A percentile compares a stretch with the other conserved stretches of the same genome.
Evolutionary conservation across 2,329 filamentous ascomycete genomes (phyloP).

Genomic region (Exophiala alcalophila): DNA sequence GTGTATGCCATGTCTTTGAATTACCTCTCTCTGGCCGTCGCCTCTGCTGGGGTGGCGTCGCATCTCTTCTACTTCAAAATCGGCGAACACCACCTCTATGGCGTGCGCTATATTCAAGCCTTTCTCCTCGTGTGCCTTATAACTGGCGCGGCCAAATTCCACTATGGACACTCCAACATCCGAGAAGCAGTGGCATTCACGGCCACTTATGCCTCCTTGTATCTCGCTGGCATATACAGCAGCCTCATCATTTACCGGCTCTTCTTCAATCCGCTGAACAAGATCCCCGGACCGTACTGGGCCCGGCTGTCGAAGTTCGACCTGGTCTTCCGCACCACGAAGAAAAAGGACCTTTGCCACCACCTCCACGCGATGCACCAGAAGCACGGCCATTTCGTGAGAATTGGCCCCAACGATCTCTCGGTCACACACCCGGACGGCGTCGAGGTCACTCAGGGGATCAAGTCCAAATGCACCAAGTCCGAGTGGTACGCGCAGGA

Average conservation of each 20-base stretch:
- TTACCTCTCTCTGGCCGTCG: slow-evolving; percentile 6
- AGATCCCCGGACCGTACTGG: slow-evolving; percentile 35
- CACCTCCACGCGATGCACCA: slow-evolving; percentile 18
- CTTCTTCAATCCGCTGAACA: slow-evolving; percentile 34
- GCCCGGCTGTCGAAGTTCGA: slow-evolving; percentile 22
- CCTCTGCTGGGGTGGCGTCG: slow-evolving; percentile 10
- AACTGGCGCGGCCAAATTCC: slow-evolving; percentile 6
- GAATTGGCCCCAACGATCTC: slow-evolving; percentile 25
- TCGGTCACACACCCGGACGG: slow-evolving; percentile 27
- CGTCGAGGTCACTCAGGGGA: slow-evolving; percentile 40
- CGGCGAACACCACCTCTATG: slow-evolving; percentile 23
- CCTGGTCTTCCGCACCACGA: slow-evolving; percentile 7
- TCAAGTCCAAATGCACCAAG: slow-evolving; percentile 41
- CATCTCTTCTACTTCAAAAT: slow-evolving; percentile 23
- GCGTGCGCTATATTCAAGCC: slow-evolving; percentile 17
- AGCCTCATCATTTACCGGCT: slow-evolving; percentile 33
- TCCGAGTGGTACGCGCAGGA: slow-evolving; percentile 41
- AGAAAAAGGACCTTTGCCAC: slow-evolving; percentile 10
- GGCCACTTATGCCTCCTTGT: slow-evolving; percentile 6
- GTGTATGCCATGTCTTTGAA: slow-evolving; percentile 3
- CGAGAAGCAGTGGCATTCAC: slow-evolving; percentile 7
- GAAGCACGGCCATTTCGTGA: slow-evolving; percentile 26
- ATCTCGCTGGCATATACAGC: slow-evolving; percentile 17
- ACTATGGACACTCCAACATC: slow-evolving; percentile 11
- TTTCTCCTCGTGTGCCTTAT: slow-evolving; percentile 10